These are phyloP conservation scores for Vigna unguiculata DNA, from an alignment of 306 rosid genomes.

Conservation along the genomic window DNA sequence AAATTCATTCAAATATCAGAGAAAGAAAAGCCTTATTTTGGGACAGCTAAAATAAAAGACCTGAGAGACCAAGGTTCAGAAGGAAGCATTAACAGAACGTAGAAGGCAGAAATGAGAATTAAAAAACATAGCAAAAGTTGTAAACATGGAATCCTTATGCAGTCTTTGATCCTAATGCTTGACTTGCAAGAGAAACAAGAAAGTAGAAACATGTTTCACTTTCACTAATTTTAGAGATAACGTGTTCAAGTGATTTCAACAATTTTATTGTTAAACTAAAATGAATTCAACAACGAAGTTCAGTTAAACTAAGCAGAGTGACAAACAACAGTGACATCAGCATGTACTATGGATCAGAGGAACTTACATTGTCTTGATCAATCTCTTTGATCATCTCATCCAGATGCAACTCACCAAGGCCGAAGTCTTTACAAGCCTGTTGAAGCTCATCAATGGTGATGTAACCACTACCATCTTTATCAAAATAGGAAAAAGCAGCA, in stretches of 20 bases:
- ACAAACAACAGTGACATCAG: not conserved
- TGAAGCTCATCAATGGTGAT: conserved; percentile 89
- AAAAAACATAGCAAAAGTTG: too few relatives aligned
- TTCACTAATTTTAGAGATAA: conserved; percentile 4
- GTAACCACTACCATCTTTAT: conserved; percentile 87
- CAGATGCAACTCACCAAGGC: conserved; percentile 72
- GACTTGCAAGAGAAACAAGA: not conserved
- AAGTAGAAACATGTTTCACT: not conserved
- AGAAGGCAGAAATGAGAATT: too few relatives aligned
- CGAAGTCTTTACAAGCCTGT: conserved; percentile 80
- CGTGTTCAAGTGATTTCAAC: not conserved
- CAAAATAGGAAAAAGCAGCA: conserved; percentile 85
- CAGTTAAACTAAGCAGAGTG: not conserved
- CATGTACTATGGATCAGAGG: not conserved
- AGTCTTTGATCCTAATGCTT: too few relatives aligned
- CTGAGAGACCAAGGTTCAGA: not conserved
- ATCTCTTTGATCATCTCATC: conserved; percentile 78
- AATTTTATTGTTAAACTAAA: conserved; percentile 29
- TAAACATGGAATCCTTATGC: too few relatives aligned
- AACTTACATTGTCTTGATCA: conserved; percentile 82
- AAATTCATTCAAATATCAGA: not conserved
- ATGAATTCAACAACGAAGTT: not conserved
- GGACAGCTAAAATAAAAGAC: too few relatives aligned
- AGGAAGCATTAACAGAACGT: not conserved
- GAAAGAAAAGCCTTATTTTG: not conserved